phyloP scores from a whole-genome alignment of 2,329 filamentous ascomycete species.

The Fusarium circinatum region DNA sequence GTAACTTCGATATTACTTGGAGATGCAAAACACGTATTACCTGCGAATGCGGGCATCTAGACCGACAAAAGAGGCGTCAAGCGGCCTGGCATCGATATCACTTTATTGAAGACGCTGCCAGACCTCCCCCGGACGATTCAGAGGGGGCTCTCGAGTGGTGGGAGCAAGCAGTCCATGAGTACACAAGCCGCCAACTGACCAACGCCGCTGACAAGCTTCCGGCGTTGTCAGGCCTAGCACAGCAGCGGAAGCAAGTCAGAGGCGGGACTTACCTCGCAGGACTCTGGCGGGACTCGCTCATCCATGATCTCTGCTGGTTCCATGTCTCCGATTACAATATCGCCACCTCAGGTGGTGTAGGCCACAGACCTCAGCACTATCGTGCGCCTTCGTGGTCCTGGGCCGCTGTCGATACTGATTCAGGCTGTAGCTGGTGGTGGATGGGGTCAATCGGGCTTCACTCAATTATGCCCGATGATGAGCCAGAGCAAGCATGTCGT shows the following conservation, averaged over 20 bases:
- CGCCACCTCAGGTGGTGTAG: not conserved
- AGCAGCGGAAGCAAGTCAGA: not conserved
- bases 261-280: not conserved
- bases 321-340: not conserved
- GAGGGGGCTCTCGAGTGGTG: not conserved
- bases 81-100: not conserved
- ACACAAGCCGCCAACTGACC: not conserved
- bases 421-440: not conserved
- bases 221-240: not conserved
- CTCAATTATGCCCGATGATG: accelerated
- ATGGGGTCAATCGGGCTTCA: not conserved
- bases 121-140: not conserved
- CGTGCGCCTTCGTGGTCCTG: slow-evolving; percentile 1
- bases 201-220: not conserved
- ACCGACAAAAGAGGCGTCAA: not conserved
- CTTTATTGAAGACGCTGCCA: not conserved
- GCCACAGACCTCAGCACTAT: not conserved
- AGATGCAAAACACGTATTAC: not conserved
- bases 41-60: not conserved
- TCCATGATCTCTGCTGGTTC: not conserved
- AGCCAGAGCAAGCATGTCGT: not conserved
- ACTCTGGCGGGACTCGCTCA: not conserved
- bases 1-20: not conserved
- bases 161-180: not conserved
- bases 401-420: not conserved